phyloP scores from a whole-genome alignment of 129 eudicot species.

The Apium graveolens region DNA sequence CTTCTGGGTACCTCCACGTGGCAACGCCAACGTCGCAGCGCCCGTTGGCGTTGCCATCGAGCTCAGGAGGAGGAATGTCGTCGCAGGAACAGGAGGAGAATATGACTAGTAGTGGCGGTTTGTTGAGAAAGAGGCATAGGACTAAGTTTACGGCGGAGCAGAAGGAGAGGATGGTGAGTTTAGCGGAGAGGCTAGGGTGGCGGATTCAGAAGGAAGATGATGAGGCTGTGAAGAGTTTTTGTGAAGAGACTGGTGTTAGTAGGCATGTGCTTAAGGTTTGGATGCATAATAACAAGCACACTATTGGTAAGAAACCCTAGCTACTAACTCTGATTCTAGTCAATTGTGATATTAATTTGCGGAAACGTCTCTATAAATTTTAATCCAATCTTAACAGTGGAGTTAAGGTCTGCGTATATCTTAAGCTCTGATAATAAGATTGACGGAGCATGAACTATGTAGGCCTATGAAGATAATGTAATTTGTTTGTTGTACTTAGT shows the following conservation, averaged over 20 bases:
- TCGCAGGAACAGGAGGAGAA: constrained; percentile 33
- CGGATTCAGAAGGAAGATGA: constrained; percentile 51
- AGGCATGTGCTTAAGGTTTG: constrained; percentile 62
- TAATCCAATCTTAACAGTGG: neutral
- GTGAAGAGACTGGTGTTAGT: constrained; percentile 44
- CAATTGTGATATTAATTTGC: neutral
- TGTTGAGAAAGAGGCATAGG: constrained; percentile 34
- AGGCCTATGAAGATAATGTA: neutral
- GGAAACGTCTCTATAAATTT: neutral
- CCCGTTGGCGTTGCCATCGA: constrained; percentile 50
- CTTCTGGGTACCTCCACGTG: constrained; percentile 43
- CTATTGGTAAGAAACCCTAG: constrained; percentile 53
- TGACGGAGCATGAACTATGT: neutral
- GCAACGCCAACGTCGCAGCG: constrained; percentile 23
- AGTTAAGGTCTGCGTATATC: neutral
- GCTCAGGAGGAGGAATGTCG: constrained; percentile 32
- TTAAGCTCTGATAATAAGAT: neutral
- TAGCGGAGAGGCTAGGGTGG: constrained; percentile 66
- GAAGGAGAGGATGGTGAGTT: constrained; percentile 51
- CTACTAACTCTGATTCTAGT: neutral
- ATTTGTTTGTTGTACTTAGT: neutral
- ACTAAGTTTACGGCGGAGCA: constrained; percentile 51
- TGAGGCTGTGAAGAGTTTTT: constrained; percentile 38
- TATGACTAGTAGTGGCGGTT: constrained; percentile 14
- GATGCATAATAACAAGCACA: constrained; percentile 78